Percentiles rank a stretch among this genome's conserved stretches.
Conservation (phyloP, 495 filamentous ascomycete species). For the Aspergillus cristatus region DNA sequence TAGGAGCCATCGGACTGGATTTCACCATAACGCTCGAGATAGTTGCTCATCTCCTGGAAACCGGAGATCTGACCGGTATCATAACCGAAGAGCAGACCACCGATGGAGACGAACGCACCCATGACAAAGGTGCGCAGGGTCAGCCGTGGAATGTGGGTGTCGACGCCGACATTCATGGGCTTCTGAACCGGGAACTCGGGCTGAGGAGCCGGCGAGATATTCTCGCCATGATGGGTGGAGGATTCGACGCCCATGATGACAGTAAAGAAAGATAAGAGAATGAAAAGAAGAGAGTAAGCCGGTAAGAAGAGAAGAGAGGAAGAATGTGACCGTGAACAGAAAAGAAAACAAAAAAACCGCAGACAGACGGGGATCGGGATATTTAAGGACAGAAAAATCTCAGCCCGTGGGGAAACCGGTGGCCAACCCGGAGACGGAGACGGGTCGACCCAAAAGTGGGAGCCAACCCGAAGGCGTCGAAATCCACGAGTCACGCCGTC, state of each 20-base stretch:
- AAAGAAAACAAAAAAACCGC: not conserved
- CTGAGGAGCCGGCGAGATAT: conserved; percentile 23
- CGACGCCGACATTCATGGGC: conserved; percentile 18
- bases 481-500: no score
- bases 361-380: not conserved
- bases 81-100: conserved; percentile 54
- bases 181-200: conserved; percentile 17
- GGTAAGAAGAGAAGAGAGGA: not conserved
- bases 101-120: conserved; percentile 53
- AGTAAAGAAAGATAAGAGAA: not conserved
- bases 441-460: not conserved
- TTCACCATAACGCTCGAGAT: conserved; percentile 35
- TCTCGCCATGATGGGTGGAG: conserved; percentile 28
- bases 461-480: not conserved
- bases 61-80: conserved; percentile 46
- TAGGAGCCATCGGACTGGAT: conserved; percentile 18
- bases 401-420: not conserved
- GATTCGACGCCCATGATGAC: conserved; percentile 27
- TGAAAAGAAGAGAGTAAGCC: not conserved
- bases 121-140: conserved; percentile 40
- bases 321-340: not conserved
- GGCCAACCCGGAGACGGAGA: not conserved
- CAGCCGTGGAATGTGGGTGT: conserved; percentile 33
- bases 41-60: conserved; percentile 53
- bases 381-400: not conserved